phyloP scores from a whole-genome alignment of 139 green algal species.

The Edaphochlamys debaryana region DNA sequence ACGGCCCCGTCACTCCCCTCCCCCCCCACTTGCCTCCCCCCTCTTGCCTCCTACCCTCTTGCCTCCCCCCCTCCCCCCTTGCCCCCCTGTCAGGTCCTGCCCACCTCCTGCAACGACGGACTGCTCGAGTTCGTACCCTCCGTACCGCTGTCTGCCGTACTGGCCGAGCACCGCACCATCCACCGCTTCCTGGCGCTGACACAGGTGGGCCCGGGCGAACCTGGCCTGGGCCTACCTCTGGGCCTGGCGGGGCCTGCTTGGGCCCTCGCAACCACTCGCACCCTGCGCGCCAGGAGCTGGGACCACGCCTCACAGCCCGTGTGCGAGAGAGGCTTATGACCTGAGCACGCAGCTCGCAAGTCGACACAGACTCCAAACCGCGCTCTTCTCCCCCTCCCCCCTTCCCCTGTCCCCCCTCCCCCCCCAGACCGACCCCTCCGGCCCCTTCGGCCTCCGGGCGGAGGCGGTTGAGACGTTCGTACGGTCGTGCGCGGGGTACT shows the following conservation, averaged over 20 bases:
- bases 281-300: too few species aligned
- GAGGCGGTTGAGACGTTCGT: slow-evolving; percentile 90
- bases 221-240: too few species aligned
- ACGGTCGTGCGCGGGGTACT: slow-evolving; percentile 93
- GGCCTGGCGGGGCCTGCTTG: too few species aligned
- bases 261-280: too few species aligned
- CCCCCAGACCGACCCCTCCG: slow-evolving; percentile 44
- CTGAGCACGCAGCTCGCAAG: too few species aligned
- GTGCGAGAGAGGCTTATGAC: too few species aligned
- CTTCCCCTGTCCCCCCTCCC: not conserved
- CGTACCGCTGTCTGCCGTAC: slow-evolving; percentile 76
- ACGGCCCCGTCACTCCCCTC: not conserved
- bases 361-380: too few species aligned
- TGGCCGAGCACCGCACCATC: slow-evolving; percentile 89
- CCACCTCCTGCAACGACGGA: slow-evolving; percentile 85
- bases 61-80: not conserved
- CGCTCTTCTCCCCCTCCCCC: not conserved
- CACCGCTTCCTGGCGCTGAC: slow-evolving; percentile 78
- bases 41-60: not conserved
- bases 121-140: slow-evolving; percentile 95
- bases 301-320: too few species aligned
- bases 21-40: not conserved
- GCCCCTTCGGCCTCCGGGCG: slow-evolving; percentile 77
- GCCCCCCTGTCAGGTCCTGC: slow-evolving; percentile 70
- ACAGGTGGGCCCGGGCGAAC: slow-evolving; percentile 22